These are phyloP conservation scores for Panaeolus cyanescens DNA, from an alignment of 768 basidiomycete species.

Conservation along the genomic window DNA sequence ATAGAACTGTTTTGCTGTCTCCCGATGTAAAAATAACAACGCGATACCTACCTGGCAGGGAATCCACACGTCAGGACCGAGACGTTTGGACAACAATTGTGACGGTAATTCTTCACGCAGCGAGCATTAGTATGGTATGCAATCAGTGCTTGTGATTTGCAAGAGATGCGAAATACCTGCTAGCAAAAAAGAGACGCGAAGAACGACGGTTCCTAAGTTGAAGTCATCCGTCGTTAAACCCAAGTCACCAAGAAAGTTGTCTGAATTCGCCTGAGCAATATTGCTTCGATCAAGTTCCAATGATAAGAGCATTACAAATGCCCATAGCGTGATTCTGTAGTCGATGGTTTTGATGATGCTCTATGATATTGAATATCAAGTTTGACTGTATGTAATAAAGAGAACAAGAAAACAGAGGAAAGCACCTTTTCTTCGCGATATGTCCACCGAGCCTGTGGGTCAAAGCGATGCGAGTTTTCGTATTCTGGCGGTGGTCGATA, in stretches of 20 bases:
- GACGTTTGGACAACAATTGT: constrained; percentile 65
- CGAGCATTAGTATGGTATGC: too few species aligned
- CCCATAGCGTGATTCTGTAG: constrained; percentile 59
- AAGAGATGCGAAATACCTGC: constrained; percentile 32
- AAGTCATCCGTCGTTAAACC: constrained; percentile 65
- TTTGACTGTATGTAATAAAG: background rate
- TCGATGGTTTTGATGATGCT: constrained; percentile 59
- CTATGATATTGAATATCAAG: constrained; percentile 22
- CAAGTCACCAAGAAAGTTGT: constrained; percentile 67
- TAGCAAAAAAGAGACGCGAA: constrained; percentile 46
- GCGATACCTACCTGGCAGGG: constrained; percentile 48
- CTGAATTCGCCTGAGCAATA: constrained; percentile 66
- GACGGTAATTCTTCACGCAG: constrained; percentile 56
- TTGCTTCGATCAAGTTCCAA: constrained; percentile 63
- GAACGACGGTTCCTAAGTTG: constrained; percentile 60
- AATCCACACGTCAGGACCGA: constrained; percentile 71
- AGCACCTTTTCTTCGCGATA: constrained; percentile 64
- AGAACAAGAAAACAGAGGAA: background rate
- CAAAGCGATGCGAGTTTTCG: constrained; percentile 66
- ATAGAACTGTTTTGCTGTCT: background rate
- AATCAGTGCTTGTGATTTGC: background rate
- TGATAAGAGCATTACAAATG: constrained; percentile 65
- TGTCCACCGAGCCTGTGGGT: constrained; percentile 69
- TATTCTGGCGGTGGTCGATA: constrained; percentile 56
- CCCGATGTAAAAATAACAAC: background rate